phyloP scores from a whole-genome alignment of 768 basidiomycete genomes.

The Leucogyrophana mollusca region DNA sequence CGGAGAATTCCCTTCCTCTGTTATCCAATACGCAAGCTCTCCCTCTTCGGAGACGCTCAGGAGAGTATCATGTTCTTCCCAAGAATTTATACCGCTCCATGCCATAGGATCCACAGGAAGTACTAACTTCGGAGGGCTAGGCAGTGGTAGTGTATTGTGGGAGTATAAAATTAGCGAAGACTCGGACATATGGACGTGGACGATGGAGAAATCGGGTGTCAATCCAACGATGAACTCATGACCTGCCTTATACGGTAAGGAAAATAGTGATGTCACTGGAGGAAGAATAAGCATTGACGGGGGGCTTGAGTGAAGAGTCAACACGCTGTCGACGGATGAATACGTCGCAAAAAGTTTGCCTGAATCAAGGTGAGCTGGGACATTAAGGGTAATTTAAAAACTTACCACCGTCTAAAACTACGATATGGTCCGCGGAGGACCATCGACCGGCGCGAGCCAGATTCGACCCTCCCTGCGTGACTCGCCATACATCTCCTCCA shows the following conservation, averaged over 20 bases:
- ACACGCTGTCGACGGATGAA: constrained; percentile 37
- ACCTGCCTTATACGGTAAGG: constrained; percentile 52
- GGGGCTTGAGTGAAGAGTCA: constrained; percentile 57
- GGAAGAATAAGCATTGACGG: constrained; percentile 45
- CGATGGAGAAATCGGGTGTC: constrained; percentile 56
- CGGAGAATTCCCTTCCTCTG: constrained; percentile 37
- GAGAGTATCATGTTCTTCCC: constrained; percentile 66
- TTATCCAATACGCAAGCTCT: constrained; percentile 85
- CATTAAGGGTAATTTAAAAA: not conserved
- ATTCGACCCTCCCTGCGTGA: constrained; percentile 45
- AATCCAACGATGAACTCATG: constrained; percentile 66
- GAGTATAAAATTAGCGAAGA: constrained; percentile 45
- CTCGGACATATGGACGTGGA: constrained; percentile 49
- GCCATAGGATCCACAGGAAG: constrained; percentile 88
- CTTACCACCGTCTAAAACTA: constrained; percentile 68
- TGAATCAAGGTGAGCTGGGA: constrained; percentile 24
- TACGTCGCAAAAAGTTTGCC: constrained; percentile 61
- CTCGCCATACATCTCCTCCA: constrained; percentile 67
- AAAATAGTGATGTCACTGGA: constrained; percentile 58
- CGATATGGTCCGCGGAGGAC: constrained; percentile 59
- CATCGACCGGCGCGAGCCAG: constrained; percentile 52
- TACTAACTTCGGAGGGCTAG: constrained; percentile 48
- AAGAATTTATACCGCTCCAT: constrained; percentile 54
- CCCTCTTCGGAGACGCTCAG: constrained; percentile 77
- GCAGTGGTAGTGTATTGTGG: constrained; percentile 51